phyloP scores from a whole-genome alignment of 257 asterid genomes.

The Coffea canephora region DNA sequence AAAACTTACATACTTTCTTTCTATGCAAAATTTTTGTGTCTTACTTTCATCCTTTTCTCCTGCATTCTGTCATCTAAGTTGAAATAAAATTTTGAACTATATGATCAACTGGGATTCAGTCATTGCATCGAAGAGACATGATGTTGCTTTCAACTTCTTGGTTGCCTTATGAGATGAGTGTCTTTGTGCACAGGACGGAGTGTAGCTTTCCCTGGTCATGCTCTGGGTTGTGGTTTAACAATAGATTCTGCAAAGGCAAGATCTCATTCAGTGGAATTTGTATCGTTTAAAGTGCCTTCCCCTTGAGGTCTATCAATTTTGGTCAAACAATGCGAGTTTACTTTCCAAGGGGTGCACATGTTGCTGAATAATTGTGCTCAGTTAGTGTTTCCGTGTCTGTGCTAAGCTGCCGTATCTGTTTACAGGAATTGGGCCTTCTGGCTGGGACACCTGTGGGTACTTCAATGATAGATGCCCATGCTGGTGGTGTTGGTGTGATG shows the following conservation, averaged over 20 bases:
- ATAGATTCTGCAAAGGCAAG: conserved; percentile 93
- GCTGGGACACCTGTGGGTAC: conserved; percentile 93
- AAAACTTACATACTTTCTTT: neutral
- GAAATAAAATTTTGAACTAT: neutral
- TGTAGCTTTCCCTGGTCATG: conserved; percentile 98
- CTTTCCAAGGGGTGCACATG: conserved; percentile 2
- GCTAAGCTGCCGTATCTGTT: conserved; percentile 25
- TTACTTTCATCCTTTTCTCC: neutral
- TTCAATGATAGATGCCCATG: conserved; percentile 97
- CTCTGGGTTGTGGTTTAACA: conserved; percentile 89
- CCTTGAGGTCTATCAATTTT: conserved; percentile 20
- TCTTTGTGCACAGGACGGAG: conserved; percentile 65
- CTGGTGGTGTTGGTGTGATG: conserved; percentile 98
- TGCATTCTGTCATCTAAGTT: neutral
- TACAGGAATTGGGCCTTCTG: conserved; percentile 85
- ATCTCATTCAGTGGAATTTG: conserved; percentile 18
- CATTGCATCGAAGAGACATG: neutral
- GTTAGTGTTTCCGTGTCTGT: conserved; percentile 6
- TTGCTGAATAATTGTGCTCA: conserved; percentile 2
- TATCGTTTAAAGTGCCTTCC: conserved; percentile 19
- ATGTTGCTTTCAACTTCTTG: neutral
- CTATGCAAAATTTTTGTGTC: neutral
- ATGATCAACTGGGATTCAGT: neutral
- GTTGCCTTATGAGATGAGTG: conserved; percentile 1
- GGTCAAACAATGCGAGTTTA: conserved; percentile 17